Base-by-base conservation (phyloP, 2,329 filamentous ascomycete genomes). In the Mycosphaerella sp. region DNA sequence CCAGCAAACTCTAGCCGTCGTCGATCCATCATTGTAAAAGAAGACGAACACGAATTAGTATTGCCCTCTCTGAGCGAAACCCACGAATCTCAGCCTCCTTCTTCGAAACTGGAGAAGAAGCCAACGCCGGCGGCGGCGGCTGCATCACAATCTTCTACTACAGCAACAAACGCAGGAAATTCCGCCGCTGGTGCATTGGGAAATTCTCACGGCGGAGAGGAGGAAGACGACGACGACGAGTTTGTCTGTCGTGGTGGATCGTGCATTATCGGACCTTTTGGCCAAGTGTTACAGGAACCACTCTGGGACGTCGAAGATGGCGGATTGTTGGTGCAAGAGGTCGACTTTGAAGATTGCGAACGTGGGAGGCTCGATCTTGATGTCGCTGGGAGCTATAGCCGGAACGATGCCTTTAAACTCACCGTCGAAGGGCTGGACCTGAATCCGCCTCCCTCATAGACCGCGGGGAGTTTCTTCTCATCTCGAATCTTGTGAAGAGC, bases 321-420 rank as follows among this genome's bases (percentile, higher is more conserved):
- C 3, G 80, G 82, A 0, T 69, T 95, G 31, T 72, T 90, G 48
- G 80, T 80, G 34, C 78, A 81, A 0, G 87, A 93, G 59, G 84
- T 91, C 3, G 89, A 96, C 66, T 85, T 96, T 64, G 87, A 95
- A 45, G 89, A 95, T 61, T 95, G 91, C 63, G 81, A 90, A 61
- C 78, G 88, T 8, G 91, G 90, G 0, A 76, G 89, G 49, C 69
- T 95, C 60, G 90, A 95, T 69, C 69, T 95, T 45, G 91, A 95
- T 73, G 83, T 88, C 38, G 89, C 83, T 2, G 91, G 91, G 0
- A 90, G 86, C 66, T 95, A 95, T 70, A 91, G 89, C 2, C 79
- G 89, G 68, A 86, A 79, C 58, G 84, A 85, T 66, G 74, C 79
- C 12, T 85, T 85, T 65, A 76, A 77, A 59, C 66, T 85, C 52